Evolutionary conservation across 192 early-diverging fungal species (phyloP).

Genomic region (Gigaspora rosea): DNA sequence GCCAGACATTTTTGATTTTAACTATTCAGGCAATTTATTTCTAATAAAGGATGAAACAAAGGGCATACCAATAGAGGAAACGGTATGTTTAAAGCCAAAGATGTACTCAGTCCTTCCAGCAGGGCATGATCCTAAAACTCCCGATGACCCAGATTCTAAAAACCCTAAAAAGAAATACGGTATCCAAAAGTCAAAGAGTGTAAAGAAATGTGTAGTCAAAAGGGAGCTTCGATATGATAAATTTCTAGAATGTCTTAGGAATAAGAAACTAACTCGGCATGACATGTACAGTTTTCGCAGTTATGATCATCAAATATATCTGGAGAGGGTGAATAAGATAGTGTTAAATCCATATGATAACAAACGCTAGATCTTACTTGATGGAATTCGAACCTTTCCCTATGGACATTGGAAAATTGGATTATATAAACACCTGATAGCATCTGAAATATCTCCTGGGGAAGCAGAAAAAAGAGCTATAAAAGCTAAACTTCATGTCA

Average conservation of each 20-base stretch:
- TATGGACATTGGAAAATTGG: conserved; percentile 25
- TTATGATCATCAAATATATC: conserved; percentile 27
- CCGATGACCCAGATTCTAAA: conserved; percentile 19
- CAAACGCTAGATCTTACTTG: conserved; percentile 19
- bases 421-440: background rate
- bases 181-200: conserved; percentile 21
- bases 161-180: conserved; percentile 27
- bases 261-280: conserved; percentile 16
- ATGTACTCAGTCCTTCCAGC: conserved; percentile 28
- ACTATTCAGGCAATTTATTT: conserved; percentile 21
- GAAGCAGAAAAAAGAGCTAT: conserved; percentile 28
- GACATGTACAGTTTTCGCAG: conserved; percentile 24
- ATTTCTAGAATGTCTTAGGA: conserved; percentile 22
- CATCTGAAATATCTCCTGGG: conserved; percentile 7
- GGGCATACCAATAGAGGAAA: background rate
- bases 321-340: conserved; percentile 22
- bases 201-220: conserved; percentile 27
- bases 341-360: conserved; percentile 28
- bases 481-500: background rate
- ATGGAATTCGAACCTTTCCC: conserved; percentile 23
- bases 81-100: conserved; percentile 29
- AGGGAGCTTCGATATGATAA: conserved; percentile 28
- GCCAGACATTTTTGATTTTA: conserved; percentile 22
- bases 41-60: conserved; percentile 22
- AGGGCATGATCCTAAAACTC: conserved; percentile 25